A percentile compares a stretch with the other conserved stretches of the same genome.
These are phyloP conservation scores for Oemleria cerasiformis DNA, from an alignment of 306 rosid species.

Conservation along the genomic window DNA sequence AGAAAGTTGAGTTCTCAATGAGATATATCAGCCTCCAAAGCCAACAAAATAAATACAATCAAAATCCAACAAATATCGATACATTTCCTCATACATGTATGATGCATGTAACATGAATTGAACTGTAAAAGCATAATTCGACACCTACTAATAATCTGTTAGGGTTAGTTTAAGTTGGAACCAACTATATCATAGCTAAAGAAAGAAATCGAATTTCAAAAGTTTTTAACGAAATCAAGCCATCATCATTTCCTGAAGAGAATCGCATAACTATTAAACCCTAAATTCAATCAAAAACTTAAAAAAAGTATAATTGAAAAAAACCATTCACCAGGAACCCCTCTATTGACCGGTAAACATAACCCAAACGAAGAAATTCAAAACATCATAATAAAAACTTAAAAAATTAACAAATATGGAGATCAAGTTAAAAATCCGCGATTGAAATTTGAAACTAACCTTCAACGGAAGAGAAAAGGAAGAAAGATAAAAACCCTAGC, in stretches of 20 bases:
- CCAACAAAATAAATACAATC: background rate
- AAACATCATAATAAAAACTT: background rate
- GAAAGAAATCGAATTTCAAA: background rate
- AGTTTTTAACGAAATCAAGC: background rate
- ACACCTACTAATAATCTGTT: background rate
- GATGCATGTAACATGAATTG: background rate
- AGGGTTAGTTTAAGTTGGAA: background rate
- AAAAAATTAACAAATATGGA: background rate
- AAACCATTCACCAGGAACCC: background rate
- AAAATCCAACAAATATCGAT: background rate
- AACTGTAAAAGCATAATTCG: background rate
- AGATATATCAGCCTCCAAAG: background rate
- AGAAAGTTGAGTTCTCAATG: background rate
- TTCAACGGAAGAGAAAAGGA: background rate
- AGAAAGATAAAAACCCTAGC: background rate
- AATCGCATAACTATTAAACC: conserved; percentile 1
- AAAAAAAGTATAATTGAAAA: background rate
- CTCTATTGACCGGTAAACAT: background rate
- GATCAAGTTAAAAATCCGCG: background rate
- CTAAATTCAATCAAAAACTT: conserved; percentile 8
- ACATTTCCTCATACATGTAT: background rate
- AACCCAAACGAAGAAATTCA: background rate
- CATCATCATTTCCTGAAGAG: background rate
- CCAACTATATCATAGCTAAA: background rate
- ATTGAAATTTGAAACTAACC: conserved; percentile 16